phyloP scores from a whole-genome alignment of 106 monocot species.

The Dioscorea alata region DNA sequence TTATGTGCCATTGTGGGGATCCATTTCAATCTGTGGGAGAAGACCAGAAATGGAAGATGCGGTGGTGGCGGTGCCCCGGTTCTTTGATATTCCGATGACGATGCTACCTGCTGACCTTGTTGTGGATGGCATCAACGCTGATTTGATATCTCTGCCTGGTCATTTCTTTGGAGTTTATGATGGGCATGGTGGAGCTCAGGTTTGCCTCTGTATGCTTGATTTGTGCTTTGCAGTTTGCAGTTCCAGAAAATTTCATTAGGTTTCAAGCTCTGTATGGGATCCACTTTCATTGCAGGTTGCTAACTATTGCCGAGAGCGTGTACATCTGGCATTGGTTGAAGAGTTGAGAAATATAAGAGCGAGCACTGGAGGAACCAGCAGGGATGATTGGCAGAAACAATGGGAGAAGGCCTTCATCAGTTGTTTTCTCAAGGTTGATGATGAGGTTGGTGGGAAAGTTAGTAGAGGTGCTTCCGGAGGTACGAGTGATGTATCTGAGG shows the following conservation, averaged over 20 bases:
- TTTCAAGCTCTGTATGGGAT: no score
- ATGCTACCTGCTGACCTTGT: conserved; percentile 27
- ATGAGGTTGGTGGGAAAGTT: conserved; percentile 41
- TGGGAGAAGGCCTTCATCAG: conserved; percentile 56
- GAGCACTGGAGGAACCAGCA: conserved; percentile 1
- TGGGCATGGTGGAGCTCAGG: conserved; percentile 75
- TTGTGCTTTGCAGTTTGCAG: no score
- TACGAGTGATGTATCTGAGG: conserved; percentile 2
- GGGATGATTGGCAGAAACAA: conserved; percentile 26
- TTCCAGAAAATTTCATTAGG: no score
- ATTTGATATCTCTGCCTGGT: conserved; percentile 23
- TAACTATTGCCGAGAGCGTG: conserved; percentile 41
- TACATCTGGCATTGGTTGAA: conserved; percentile 38
- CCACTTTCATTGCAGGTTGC: conserved; percentile 34
- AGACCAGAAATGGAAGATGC: conserved; percentile 90
- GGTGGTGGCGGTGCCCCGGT: conserved; percentile 33
- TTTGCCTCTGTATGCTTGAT: neutral
- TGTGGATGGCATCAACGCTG: conserved; percentile 19
- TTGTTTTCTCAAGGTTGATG: conserved; percentile 63
- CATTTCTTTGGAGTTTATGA: conserved; percentile 77
- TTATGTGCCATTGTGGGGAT: conserved; percentile 62
- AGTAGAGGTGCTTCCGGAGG: neutral
- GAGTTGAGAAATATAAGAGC: conserved; percentile 27
- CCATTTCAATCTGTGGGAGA: conserved; percentile 46
- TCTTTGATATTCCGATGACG: conserved; percentile 47